phyloP scores from a whole-genome alignment of 257 asterid species.

The Petunia secreta region DNA sequence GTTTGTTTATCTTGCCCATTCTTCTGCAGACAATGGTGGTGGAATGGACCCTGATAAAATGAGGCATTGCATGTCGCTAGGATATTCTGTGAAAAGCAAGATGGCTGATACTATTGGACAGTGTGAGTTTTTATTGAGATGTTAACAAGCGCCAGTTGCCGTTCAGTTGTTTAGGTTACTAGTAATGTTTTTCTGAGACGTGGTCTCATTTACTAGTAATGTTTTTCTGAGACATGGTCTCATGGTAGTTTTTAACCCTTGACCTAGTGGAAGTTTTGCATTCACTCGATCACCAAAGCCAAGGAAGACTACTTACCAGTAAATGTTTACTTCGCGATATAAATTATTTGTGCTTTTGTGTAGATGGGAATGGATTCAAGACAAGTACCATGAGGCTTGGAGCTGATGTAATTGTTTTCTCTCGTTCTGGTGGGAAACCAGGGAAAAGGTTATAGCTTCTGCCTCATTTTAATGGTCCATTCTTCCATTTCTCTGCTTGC shows the following conservation, averaged over 20 bases:
- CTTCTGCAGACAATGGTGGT: conserved; percentile 79
- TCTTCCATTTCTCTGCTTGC: neutral
- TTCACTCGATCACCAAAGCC: too few species aligned
- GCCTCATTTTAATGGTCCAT: conserved; percentile 3
- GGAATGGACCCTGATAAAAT: conserved; percentile 92
- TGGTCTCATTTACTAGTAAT: neutral
- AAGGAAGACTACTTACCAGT: too few species aligned
- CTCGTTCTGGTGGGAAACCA: conserved; percentile 63
- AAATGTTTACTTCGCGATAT: conserved; percentile 21
- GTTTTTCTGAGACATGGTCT: neutral
- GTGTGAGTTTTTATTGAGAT: conserved; percentile 51
- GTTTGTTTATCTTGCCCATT: conserved; percentile 11
- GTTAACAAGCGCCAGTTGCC: neutral
- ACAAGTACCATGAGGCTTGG: conserved; percentile 99
- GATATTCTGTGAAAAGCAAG: conserved; percentile 90
- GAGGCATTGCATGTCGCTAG: conserved; percentile 98
- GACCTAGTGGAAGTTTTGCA: neutral
- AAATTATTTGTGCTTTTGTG: conserved; percentile 33
- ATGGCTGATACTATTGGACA: conserved; percentile 87
- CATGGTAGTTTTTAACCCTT: conserved; percentile 1
- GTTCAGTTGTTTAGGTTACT: neutral
- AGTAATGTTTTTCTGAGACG: neutral
- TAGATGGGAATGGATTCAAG: conserved; percentile 99
- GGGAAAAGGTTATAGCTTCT: conserved; percentile 61
- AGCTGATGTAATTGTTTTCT: conserved; percentile 96